Evolutionary conservation across 73 alveolate species (phyloP).

Genomic region (Paramecium caudatum): DNA sequence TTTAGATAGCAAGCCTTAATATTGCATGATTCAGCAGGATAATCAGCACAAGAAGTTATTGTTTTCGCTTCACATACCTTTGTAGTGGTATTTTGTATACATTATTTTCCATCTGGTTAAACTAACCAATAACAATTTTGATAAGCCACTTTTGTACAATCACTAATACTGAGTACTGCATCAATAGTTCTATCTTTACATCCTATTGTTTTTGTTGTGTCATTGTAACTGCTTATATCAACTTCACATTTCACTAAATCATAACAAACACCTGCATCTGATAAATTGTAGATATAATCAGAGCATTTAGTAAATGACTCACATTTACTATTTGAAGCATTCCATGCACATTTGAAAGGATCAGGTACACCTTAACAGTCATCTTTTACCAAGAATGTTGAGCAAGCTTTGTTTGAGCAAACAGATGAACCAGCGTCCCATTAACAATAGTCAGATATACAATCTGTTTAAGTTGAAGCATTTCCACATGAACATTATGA

Average conservation of each 20-base stretch:
- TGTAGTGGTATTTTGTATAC: neutral
- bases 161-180: neutral
- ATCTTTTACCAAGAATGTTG: neutral
- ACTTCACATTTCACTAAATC: neutral
- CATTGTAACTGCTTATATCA: neutral
- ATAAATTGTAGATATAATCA: neutral
- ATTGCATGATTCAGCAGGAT: neutral
- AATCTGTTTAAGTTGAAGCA: constrained; percentile 1
- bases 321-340: neutral
- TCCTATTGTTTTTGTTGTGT: neutral
- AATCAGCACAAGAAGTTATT: neutral
- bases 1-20: neutral
- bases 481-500: neutral
- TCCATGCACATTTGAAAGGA: neutral
- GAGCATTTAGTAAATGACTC: neutral
- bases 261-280: neutral
- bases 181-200: constrained; percentile 21
- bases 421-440: neutral
- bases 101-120: neutral
- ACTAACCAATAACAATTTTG: neutral
- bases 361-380: constrained; percentile 37
- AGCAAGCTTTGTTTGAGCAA: neutral
- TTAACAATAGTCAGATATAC: neutral
- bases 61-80: neutral
- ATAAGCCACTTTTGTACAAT: neutral